Base-by-base conservation (phyloP, 2,329 filamentous ascomycete species). In the Arthrobotrys conoides region DNA sequence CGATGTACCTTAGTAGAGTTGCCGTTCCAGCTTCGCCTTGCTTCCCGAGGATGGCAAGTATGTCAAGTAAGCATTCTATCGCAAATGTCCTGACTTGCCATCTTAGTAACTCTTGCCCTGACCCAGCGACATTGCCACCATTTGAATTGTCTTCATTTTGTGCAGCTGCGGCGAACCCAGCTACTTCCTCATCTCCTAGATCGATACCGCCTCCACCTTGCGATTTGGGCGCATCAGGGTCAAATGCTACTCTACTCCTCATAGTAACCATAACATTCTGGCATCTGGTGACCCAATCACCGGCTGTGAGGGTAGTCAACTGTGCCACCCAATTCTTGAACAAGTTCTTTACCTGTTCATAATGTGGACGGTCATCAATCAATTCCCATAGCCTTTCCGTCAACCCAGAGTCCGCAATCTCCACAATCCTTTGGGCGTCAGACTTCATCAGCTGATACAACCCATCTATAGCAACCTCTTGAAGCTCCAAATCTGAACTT, bases 61-160 rank as follows among this genome's bases (percentile, higher is more conserved):
- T 89, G 80, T 97, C 93, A 80, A 90, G 91, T 53, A 99, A 87
- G 83, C 94, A 94, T 81, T 91, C 90, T 89, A 99, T 94, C 12
- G 94, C 94, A 85, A 98, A 98, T 0, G 94, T 94, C 38, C 93
- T 91, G 5, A 97, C 95, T 84, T 99, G 96, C 96, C 96, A 99
- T 81, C 94, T 91, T 78, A 99, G 87, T 14, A 96, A 89, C 83
- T 99, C 96, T 82, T 96, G 94, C 20, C 94, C 91, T 8, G 90
- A 86, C 81, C 86, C 83, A 24, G 87, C 84, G 55, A 90, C 89
- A 46, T 88, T 87, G 63, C 91, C 88, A 61, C 89, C 89, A 3
- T 85, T 86, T 2, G 87, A 88, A 27, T 90, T 91, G 30, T 88
- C 88, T 0, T 92, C 90, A n/a, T 63, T 70, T 46, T 70, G 69